phyloP scores from a whole-genome alignment of 1,284 basidiomycete genomes.

The Cryptococcus sp. region DNA sequence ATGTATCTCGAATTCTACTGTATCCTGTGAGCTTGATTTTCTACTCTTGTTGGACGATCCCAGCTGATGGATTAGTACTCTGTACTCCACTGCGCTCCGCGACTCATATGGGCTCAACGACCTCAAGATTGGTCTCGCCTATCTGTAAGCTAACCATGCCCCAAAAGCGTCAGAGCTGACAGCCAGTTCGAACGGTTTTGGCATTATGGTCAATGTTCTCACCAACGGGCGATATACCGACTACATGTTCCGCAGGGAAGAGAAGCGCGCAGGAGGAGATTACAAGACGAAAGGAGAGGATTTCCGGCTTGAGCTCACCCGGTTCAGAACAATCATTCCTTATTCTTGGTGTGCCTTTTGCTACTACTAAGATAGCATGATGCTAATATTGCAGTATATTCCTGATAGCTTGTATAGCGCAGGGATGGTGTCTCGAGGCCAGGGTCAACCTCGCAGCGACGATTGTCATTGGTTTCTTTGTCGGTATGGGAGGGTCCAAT shows the following conservation, averaged over 20 bases:
- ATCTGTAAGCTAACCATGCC: slow-evolving; percentile 30
- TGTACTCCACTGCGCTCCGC: slow-evolving; percentile 42
- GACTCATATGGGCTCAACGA: slow-evolving; percentile 37
- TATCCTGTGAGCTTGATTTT: slow-evolving; percentile 27
- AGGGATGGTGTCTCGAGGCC: slow-evolving; percentile 38
- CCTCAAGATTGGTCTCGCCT: slow-evolving; percentile 45
- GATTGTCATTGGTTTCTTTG: slow-evolving; percentile 36
- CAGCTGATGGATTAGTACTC: slow-evolving; percentile 19
- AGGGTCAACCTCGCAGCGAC: slow-evolving; percentile 32
- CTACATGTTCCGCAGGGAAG: slow-evolving; percentile 36
- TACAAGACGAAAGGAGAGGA: slow-evolving; percentile 28
- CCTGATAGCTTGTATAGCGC: slow-evolving; percentile 17
- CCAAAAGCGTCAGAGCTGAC: background rate
- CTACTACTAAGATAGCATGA: too few species aligned
- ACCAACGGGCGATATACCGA: slow-evolving; percentile 42
- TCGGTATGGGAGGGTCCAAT: slow-evolving; percentile 32
- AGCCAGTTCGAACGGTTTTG: slow-evolving; percentile 36
- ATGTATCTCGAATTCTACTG: slow-evolving; percentile 46
- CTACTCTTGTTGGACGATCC: background rate
- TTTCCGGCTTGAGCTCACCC: slow-evolving; percentile 36
- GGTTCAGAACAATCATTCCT: slow-evolving; percentile 30
- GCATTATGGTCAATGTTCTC: slow-evolving; percentile 28
- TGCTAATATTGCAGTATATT: slow-evolving; percentile 16
- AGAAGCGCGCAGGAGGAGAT: slow-evolving; percentile 37
- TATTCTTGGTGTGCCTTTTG: slow-evolving; percentile 19